Base-by-base conservation (phyloP, 2,329 filamentous ascomycete genomes). In the Ascochyta rabiei region DNA sequence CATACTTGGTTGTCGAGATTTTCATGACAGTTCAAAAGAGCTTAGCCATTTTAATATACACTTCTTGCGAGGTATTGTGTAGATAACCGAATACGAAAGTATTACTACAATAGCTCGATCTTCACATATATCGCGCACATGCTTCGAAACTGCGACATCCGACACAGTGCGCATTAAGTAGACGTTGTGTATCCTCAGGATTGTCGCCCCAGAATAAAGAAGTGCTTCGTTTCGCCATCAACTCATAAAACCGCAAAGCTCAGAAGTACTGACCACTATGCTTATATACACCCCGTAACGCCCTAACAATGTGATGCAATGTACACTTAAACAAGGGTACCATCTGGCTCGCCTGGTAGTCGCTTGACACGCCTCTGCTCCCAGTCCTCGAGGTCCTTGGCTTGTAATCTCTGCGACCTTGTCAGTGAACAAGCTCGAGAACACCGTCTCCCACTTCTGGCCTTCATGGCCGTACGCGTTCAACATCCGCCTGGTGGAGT, bases 361-460 rank as follows among this genome's bases (percentile, higher is more conserved):
- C 95, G 83, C 79, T 96, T 87, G 10, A 98, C 92, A 48, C 96
- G 86, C 77, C 95, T 96, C 78, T 98, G 95, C 75, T 98, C 93
- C 95, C 95, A 99, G 71, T 91, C 85, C 69, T 99, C 93, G 57
- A 98, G 79, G 72, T 98, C 95, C 75, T 96, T 96, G 28, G 90
- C 90, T 64, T 91, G 89, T 34, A 90, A 80, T 77, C 87, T 86
- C 90, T 95, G 75, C 35, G 43, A 53, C 33, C 16, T 10, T 9
- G 52, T 71, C 48, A 68, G 63, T 40, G 9, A 37, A 33, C 15
- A 8, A 8, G 30, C 26, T n/a, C 18, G 1, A 9, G 12, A 16
- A 7, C 18, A 5, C n/a, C 13, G 9, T 10, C 23, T 18, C 9
- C 19, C 9, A 10, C 18, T 26, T 19, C 13, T 8, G 16, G 3